phyloP scores from a whole-genome alignment of 1,139 yeast genomes.

The Pichia sp. region DNA sequence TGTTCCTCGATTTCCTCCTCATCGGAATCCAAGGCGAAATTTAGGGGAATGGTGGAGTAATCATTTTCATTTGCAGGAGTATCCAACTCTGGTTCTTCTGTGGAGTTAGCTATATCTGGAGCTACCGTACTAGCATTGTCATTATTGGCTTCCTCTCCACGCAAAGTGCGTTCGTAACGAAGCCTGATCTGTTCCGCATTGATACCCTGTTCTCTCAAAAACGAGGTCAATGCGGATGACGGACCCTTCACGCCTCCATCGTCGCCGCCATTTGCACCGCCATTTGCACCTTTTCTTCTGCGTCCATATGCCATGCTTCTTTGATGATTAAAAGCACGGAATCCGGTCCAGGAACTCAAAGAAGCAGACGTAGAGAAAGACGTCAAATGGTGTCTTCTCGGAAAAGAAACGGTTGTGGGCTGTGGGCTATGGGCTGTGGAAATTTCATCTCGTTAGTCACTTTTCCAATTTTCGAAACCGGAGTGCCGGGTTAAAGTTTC shows the following conservation, averaged over 20 bases:
- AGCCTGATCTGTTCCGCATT: slow-evolving; percentile 70
- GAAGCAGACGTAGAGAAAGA: not conserved
- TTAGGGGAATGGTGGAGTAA: slow-evolving; percentile 1
- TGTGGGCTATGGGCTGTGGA: too few relatives aligned
- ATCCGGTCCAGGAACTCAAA: not conserved
- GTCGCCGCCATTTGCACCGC: not conserved
- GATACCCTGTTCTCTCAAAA: slow-evolving; percentile 77
- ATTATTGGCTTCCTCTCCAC: slow-evolving; percentile 13
- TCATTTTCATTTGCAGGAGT: not conserved
- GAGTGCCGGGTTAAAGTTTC: too few relatives aligned
- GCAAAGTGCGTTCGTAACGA: slow-evolving; percentile 40
- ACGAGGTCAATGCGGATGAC: slow-evolving; percentile 72
- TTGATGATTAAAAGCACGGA: not conserved
- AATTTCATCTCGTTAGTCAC: too few relatives aligned
- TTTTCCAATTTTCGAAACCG: too few relatives aligned
- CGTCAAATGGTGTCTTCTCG: too few relatives aligned
- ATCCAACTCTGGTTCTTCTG: too few relatives aligned
- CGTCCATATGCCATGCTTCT: slow-evolving; percentile 22
- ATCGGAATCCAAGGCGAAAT: slow-evolving; percentile 18
- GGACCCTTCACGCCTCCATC: slow-evolving; percentile 58
- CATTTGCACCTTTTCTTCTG: slow-evolving; percentile 12
- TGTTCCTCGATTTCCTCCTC: slow-evolving; percentile 33
- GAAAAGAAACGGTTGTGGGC: too few relatives aligned
- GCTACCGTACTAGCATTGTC: too few relatives aligned
- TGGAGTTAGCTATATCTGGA: too few relatives aligned